Conservation (phyloP, 768 basidiomycete genomes). For the Candolleomyces aberdarensis region DNA sequence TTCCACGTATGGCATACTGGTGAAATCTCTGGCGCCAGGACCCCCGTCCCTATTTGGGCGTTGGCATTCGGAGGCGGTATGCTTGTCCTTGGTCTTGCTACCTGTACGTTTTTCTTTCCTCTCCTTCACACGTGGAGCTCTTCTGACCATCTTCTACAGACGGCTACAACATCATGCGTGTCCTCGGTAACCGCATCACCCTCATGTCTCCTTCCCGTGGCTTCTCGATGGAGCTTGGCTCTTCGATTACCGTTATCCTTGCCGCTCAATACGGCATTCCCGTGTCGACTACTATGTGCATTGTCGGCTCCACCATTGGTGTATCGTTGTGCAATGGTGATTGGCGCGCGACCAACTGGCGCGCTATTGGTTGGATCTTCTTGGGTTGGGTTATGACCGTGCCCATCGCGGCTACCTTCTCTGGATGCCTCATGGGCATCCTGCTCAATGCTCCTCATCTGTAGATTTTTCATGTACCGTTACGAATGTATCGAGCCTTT, state of each 20-base stretch:
- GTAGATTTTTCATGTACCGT: background rate
- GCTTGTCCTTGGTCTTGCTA: slow-evolving; percentile 22
- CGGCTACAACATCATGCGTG: slow-evolving; percentile 27
- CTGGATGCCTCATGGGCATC: slow-evolving; percentile 21
- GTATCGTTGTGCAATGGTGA: slow-evolving; percentile 27
- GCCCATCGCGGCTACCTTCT: slow-evolving; percentile 19
- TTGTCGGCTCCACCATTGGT: slow-evolving; percentile 25
- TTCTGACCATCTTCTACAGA: slow-evolving; percentile 10
- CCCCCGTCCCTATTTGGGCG: slow-evolving; percentile 21
- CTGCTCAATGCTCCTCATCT: slow-evolving; percentile 26
- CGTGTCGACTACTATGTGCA: slow-evolving; percentile 26
- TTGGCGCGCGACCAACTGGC: slow-evolving; percentile 22
- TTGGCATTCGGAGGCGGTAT: slow-evolving; percentile 23
- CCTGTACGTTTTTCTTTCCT: background rate
- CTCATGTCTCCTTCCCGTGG: slow-evolving; percentile 26
- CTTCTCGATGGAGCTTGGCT: slow-evolving; percentile 26
- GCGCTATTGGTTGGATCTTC: slow-evolving; percentile 25
- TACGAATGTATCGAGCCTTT: background rate
- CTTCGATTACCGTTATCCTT: slow-evolving; percentile 26
- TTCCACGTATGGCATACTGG: slow-evolving; percentile 24
- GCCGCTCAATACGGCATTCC: slow-evolving; percentile 26
- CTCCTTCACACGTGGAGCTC: background rate
- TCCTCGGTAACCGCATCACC: slow-evolving; percentile 28
- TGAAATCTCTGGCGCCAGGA: slow-evolving; percentile 12
- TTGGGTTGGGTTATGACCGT: slow-evolving; percentile 25